Base-by-base conservation (phyloP, 2,329 filamentous ascomycete species). In the Exophiala mesophila region DNA sequence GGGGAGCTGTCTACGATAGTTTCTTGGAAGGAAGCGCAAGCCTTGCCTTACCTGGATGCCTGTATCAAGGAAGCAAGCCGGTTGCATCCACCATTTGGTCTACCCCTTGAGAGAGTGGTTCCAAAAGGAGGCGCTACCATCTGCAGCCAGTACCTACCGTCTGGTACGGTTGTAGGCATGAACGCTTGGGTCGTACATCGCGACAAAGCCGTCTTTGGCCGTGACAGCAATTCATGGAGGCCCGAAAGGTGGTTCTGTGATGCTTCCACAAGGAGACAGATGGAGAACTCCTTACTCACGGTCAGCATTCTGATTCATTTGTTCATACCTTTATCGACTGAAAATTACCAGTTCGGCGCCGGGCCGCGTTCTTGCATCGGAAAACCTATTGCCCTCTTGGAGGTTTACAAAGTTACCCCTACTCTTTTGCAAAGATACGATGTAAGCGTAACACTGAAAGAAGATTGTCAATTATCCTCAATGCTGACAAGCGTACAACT, bases 171-270 rank as follows among this genome's bases (percentile, higher is more conserved):
- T 16, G 47, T 54, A 9, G 52, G 47, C n/a, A 41, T 52, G n/a
- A 54, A 54, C 30, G 34, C 49, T 17, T 47, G 44, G 44, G 44
- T 51, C 8, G n/a, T n/a, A 41, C 41, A 24, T 33, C 44, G 44
- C 45, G 39, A 45, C 16, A 61, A 59, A 33, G 69, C 71, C 32
- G 53, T 69, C 20, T 74, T 37, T 21, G 49, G 52, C 3, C 5
- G 20, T 5, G 81, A 88, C 48, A 77, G 77, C 0, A 78, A 87
- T 29, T 61, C 58, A 0, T 90, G 76, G 60, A 64, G 79, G 8
- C 85, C 85, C 0, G 84, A 88, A 62, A 63, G 85, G 35, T 89
- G 84, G 73, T 57, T 74, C n/a, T n/a, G n/a, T 3, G 69, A 75
- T 87, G 83, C 34, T 5, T 34, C 41, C 3, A 18, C n/a, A n/a